Evolutionary conservation across 192 early-diverging fungal species (phyloP).

Genomic region (Coemansia sp.): DNA sequence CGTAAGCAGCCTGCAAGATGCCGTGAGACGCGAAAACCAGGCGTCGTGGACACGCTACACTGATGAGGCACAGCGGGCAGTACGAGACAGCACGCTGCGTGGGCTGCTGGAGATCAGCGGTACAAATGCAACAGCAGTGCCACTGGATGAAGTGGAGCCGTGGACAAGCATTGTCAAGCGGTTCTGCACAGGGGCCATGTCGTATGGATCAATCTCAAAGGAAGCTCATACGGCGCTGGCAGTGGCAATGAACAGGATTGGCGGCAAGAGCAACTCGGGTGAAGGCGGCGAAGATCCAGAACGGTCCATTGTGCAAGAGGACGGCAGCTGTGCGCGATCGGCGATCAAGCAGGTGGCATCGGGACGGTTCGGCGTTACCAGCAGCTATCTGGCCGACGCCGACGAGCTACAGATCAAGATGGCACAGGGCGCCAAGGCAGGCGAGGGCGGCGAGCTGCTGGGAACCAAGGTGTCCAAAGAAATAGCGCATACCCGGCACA

Average conservation of each 20-base stretch:
- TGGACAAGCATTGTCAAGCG: slow-evolving; percentile 96
- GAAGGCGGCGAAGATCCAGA: slow-evolving; percentile 96
- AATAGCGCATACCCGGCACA: slow-evolving; percentile 86
- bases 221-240: slow-evolving; percentile 93
- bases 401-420: slow-evolving; percentile 99
- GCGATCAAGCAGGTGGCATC: slow-evolving; percentile 99
- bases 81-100: slow-evolving; percentile 90
- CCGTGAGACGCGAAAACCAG: slow-evolving; percentile 89
- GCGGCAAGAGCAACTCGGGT: slow-evolving; percentile 98
- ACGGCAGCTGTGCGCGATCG: slow-evolving; percentile 82
- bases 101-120: slow-evolving; percentile 82
- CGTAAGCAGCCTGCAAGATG: slow-evolving; percentile 91
- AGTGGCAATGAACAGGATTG: slow-evolving; percentile 91
- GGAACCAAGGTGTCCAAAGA: slow-evolving; percentile 72
- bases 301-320: slow-evolving; percentile 66
- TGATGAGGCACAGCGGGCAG: slow-evolving; percentile 70
- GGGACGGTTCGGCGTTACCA: slow-evolving; percentile 96
- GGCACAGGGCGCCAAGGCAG: slow-evolving; percentile 98
- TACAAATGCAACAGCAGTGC: slow-evolving; percentile 60
- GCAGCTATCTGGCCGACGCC: slow-evolving; percentile 88
- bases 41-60: slow-evolving; percentile 84
- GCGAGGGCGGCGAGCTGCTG: slow-evolving; percentile 88
- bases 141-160: slow-evolving; percentile 94
- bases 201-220: slow-evolving; percentile 93
- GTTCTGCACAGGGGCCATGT: slow-evolving; percentile 98